phyloP scores from a whole-genome alignment of 2,329 filamentous ascomycete species.

The Xylaria sp. region DNA sequence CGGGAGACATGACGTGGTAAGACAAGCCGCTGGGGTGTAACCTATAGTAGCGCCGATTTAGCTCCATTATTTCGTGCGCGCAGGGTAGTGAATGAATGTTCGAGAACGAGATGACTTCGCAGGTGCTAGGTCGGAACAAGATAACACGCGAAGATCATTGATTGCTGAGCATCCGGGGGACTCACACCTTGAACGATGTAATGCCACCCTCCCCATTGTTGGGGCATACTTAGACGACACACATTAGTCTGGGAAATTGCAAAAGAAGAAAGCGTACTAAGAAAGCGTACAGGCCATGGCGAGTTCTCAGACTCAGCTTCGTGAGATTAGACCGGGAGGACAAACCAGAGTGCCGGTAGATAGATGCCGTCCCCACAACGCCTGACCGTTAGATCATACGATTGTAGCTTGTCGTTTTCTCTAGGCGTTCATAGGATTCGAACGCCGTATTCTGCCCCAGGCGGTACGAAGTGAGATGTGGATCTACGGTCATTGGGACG shows the following conservation, averaged over 20 bases:
- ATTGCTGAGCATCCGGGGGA: conserved; percentile 2
- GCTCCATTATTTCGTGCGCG: conserved; percentile 5
- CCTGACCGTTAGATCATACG: conserved; percentile 22
- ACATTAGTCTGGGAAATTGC: neutral
- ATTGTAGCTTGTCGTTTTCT: conserved; percentile 12
- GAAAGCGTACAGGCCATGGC: neutral
- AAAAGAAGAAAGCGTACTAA: neutral
- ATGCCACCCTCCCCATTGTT: neutral
- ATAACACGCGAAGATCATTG: neutral
- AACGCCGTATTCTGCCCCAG: conserved; percentile 3
- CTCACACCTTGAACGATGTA: neutral
- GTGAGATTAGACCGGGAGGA: neutral
- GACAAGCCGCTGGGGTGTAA: conserved; percentile 12
- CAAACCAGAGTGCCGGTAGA: neutral
- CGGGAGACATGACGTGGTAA: conserved; percentile 8
- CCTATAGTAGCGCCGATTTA: conserved; percentile 12
- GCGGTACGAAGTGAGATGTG: conserved; percentile 6
- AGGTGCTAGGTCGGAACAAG: conserved; percentile 8
- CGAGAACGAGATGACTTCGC: neutral
- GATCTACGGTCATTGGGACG: neutral
- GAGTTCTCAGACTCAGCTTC: conserved; percentile 2
- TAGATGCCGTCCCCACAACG: neutral
- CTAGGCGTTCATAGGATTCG: conserved; percentile 10
- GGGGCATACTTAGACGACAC: neutral
- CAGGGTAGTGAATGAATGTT: neutral